Conservation (phyloP, 78 protist species). For the Emiliania huxleyi region DNA sequence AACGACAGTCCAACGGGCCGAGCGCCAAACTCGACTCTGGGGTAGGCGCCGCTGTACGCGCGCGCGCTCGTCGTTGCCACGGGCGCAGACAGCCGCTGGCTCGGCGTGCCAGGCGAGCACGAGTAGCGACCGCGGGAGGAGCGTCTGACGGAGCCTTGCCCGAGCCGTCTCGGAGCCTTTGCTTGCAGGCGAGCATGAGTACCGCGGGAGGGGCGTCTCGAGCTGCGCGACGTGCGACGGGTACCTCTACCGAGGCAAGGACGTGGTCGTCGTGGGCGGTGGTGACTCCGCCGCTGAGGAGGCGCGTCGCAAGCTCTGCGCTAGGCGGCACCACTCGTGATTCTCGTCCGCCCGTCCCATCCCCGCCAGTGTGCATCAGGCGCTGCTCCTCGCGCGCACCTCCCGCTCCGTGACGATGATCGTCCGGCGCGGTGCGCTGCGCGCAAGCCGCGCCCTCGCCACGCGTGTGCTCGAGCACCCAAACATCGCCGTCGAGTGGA, state of each 20-base stretch:
- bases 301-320: no score
- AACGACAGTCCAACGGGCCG: background rate
- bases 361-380: no score
- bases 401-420: background rate
- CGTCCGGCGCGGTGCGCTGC: background rate
- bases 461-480: background rate
- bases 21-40: no score
- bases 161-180: no score
- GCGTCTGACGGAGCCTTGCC: no score
- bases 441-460: constrained; percentile 36
- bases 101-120: constrained; percentile 11
- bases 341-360: no score
- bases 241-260: background rate
- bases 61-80: constrained; percentile 18
- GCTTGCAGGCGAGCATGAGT: no score
- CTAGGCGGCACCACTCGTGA: no score
- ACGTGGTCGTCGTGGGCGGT: constrained; percentile 40
- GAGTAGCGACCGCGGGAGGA: no score
- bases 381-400: background rate
- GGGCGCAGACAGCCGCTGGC: constrained; percentile 34
- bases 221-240: constrained; percentile 61
- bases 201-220: background rate
- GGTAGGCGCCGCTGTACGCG: no score
- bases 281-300: constrained; percentile 51
- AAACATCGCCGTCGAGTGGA: background rate